phyloP scores from a whole-genome alignment of 23 red algal genomes.

The Gracilaria domingensis region DNA sequence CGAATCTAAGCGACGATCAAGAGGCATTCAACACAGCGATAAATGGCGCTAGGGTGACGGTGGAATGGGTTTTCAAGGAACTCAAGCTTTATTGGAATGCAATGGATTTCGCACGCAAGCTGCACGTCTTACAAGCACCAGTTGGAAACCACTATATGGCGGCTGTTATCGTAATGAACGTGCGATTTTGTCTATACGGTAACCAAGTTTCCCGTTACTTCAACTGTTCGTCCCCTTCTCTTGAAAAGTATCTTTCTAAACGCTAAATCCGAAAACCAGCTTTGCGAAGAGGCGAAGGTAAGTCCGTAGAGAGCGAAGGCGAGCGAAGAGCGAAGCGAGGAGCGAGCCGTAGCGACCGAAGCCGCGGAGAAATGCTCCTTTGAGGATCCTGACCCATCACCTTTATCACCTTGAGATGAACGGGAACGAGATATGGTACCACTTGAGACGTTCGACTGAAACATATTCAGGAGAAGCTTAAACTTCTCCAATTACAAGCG shows the following conservation, averaged over 20 bases:
- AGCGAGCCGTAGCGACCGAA: too few species aligned
- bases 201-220: conserved; percentile 21
- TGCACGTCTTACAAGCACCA: conserved; percentile 16
- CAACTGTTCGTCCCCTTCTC: background rate
- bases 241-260: background rate
- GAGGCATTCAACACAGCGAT: conserved; percentile 15
- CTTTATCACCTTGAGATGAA: background rate
- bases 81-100: background rate
- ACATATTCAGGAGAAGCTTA: background rate
- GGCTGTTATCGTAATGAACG: background rate
- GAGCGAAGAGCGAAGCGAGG: background rate
- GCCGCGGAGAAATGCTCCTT: background rate
- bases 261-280: background rate
- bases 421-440: too few species aligned
- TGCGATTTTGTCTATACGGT: conserved; percentile 9
- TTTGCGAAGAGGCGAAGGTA: background rate
- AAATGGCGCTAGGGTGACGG: background rate
- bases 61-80: conserved; percentile 49
- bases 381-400: background rate
- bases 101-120: conserved; percentile 9
- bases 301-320: background rate
- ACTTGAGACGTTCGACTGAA: too few species aligned
- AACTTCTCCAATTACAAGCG: background rate
- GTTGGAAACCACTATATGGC: background rate
- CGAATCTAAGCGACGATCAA: background rate